phyloP scores from a whole-genome alignment of 768 basidiomycete species.

The Amanita inopinata region DNA sequence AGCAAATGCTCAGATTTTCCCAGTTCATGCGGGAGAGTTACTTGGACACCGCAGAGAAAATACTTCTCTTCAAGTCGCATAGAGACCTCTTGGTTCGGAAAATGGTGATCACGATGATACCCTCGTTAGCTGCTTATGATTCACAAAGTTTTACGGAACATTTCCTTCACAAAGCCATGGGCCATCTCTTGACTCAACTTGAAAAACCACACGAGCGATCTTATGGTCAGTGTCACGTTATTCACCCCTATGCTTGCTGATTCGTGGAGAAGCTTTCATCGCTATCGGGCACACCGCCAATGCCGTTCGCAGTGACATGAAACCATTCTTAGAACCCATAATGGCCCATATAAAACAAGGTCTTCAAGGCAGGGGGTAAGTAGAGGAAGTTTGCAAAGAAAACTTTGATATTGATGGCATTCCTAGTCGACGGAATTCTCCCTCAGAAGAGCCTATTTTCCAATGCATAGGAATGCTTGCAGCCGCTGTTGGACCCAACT shows the following conservation, averaged over 20 bases:
- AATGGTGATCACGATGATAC: constrained; percentile 93
- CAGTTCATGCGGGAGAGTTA: constrained; percentile 88
- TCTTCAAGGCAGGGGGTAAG: constrained; percentile 78
- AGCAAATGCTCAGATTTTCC: background rate
- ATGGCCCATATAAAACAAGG: constrained; percentile 85
- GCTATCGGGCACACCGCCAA: constrained; percentile 94
- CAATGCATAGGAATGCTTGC: constrained; percentile 97
- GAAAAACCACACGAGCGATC: constrained; percentile 85
- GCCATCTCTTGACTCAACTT: constrained; percentile 77
- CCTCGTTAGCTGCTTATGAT: constrained; percentile 90
- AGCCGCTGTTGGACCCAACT: constrained; percentile 87
- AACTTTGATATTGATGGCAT: background rate
- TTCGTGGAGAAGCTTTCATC: constrained; percentile 61
- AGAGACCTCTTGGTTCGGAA: constrained; percentile 83
- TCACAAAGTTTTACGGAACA: constrained; percentile 86
- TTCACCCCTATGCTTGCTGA: background rate
- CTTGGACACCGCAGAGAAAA: constrained; percentile 79
- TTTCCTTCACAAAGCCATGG: constrained; percentile 92
- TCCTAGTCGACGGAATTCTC: constrained; percentile 75
- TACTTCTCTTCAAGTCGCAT: constrained; percentile 80
- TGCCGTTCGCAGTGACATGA: constrained; percentile 91
- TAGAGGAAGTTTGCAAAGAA: background rate
- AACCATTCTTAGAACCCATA: constrained; percentile 86
- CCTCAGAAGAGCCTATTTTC: constrained; percentile 91
- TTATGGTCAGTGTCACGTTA: constrained; percentile 48